Percentiles rank a stretch among this genome's conserved stretches.
These are phyloP conservation scores for Karstenula rhodostoma DNA, from an alignment of 2,329 filamentous ascomycete genomes.

Conservation along the genomic window DNA sequence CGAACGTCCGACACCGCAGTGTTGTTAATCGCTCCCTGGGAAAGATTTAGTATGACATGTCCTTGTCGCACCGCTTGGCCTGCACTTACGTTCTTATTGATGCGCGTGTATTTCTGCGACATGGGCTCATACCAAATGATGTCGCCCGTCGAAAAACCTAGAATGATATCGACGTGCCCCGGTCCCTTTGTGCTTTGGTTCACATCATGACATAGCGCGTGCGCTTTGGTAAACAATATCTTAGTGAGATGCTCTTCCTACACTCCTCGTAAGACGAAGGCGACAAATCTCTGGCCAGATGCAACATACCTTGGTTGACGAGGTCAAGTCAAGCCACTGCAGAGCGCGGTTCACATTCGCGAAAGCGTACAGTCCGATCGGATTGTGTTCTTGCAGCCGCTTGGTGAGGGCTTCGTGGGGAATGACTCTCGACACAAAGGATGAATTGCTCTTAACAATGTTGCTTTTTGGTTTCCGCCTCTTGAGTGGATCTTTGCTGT, in stretches of 20 bases:
- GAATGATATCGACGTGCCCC: conserved; percentile 85
- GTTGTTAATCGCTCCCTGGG: conserved; percentile 81
- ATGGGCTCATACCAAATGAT: conserved; percentile 99
- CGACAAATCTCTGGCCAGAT: neutral
- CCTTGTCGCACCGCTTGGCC: neutral
- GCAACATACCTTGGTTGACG: conserved; percentile 67
- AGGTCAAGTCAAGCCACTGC: conserved; percentile 92
- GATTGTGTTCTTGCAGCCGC: conserved; percentile 78
- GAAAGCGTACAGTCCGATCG: conserved; percentile 86
- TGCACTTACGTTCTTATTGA: conserved; percentile 86
- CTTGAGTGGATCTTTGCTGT: conserved; percentile 72
- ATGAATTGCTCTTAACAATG: conserved; percentile 97
- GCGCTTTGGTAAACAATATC: conserved; percentile 94
- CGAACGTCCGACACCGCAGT: conserved; percentile 86
- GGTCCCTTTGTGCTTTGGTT: conserved; percentile 82
- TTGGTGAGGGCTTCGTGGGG: conserved; percentile 83
- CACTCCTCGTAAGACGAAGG: conserved; percentile 2
- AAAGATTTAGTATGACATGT: neutral
- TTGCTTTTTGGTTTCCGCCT: conserved; percentile 96
- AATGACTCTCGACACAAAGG: conserved; percentile 96
- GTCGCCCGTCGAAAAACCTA: conserved; percentile 96
- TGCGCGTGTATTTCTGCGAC: conserved; percentile 90
- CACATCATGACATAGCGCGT: conserved; percentile 93
- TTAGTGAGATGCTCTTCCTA: conserved; percentile 93
- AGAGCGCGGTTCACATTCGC: conserved; percentile 95